Conservation (phyloP, 108 stramenopile species). For the Epithemia pelagica region DNA sequence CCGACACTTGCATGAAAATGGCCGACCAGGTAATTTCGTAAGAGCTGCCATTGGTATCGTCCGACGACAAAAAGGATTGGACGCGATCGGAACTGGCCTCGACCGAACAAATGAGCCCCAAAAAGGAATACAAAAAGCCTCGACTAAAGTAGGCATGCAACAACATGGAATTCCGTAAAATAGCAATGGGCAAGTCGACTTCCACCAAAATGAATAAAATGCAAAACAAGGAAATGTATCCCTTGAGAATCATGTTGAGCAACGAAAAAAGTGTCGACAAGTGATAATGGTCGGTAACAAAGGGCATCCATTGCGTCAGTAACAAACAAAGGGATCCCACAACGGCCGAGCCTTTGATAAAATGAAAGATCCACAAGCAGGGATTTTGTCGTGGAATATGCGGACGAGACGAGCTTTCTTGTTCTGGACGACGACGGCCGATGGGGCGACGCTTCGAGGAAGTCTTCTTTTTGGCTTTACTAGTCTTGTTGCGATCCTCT, state of each 20-base stretch:
- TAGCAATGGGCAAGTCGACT: constrained; percentile 28
- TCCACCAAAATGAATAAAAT: constrained; percentile 57
- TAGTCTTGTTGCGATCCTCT: not conserved
- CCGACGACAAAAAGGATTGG: constrained; percentile 29
- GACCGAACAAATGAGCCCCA: constrained; percentile 69
- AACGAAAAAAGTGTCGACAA: constrained; percentile 14
- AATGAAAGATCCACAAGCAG: constrained; percentile 26
- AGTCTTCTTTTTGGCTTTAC: not conserved
- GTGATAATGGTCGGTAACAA: constrained; percentile 16
- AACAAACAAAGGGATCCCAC: constrained; percentile 20
- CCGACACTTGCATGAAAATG: constrained; percentile 52
- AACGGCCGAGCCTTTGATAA: constrained; percentile 21
- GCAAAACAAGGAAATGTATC: constrained; percentile 60
- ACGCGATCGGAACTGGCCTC: constrained; percentile 57
- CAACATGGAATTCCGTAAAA: constrained; percentile 21
- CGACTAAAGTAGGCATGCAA: constrained; percentile 41
- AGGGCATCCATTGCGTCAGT: constrained; percentile 35
- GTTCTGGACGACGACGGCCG: not conserved
- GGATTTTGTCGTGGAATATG: constrained; percentile 21
- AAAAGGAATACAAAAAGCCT: constrained; percentile 75
- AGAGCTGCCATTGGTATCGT: constrained; percentile 2
- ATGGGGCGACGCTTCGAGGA: not conserved
- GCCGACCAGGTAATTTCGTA: constrained; percentile 37
- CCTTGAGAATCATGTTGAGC: constrained; percentile 24
- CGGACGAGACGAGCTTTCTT: not conserved